Evolutionary conservation across 2,329 filamentous ascomycete species (phyloP), one percentile per base, ranked within the genome.

Genomic region (Dactylonectria estremocensis): DNA sequence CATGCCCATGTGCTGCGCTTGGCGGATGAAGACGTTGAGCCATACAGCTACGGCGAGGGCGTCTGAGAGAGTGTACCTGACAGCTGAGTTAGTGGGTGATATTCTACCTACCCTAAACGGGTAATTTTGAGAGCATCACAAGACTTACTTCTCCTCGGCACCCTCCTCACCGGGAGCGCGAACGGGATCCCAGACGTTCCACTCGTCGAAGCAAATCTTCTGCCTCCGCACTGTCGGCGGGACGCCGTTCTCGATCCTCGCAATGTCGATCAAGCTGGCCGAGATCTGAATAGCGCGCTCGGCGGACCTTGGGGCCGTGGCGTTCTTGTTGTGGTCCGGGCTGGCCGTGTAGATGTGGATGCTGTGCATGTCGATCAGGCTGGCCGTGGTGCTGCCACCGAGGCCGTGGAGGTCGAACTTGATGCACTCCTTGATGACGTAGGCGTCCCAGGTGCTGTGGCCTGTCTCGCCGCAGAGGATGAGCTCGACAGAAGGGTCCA

Each of bases 151-250:
- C 77, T 95, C 92, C 80, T 95, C 92, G 6, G 91, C 93, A 16
- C 93, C 93, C 67, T 87, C 79, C 73, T 92, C 89, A 16, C 93
- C 93, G 0, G 91, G 91, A 0, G 92, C 92, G 9, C 92, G 88
- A 60, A 86, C 84, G 0, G 92, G 91, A 73, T 94, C 92, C 92
- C 92, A 95, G 9, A 95, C 92, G 78, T 95, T 95, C 93, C 93
- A 95, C 80, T 95, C 92, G 77, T 95, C 93, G 77, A 95, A 95
- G 84, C 92, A 95, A 77, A 95, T 93, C 58, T 87, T 91, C 53
- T 89, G 91, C 3, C 87, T 83, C 4, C 88, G 87, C n/a, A 91
- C 87, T 0, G 84, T 82, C 0, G 86, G 81, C 0, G 91, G 86
- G 0, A 92, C 86, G 46, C 83, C 81, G 78, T 92, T 91, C 78